A percentile compares a stretch with the other conserved stretches of the same genome.
Evolutionary conservation across 2,329 filamentous ascomycete genomes (phyloP).

Genomic region (Aspergillus persii): DNA sequence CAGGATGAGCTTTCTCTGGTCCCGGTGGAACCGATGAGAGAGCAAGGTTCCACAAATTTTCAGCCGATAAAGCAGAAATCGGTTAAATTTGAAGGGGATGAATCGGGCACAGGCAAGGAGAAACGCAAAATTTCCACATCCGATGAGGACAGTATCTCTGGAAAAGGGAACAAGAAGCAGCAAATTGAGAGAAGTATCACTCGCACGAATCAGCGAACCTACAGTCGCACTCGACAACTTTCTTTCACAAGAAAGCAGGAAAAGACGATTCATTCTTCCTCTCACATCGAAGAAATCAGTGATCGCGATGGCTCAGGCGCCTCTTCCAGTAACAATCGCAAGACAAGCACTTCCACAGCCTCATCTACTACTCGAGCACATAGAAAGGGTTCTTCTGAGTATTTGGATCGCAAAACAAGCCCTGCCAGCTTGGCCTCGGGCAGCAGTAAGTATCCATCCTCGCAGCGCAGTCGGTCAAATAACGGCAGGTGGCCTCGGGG

Average conservation of each 20-base stretch:
- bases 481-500: slow-evolving; percentile 5
- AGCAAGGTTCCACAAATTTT: neutral
- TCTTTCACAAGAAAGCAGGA: neutral
- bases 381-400: slow-evolving; percentile 17
- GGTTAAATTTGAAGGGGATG: slow-evolving; percentile 23
- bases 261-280: neutral
- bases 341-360: slow-evolving; percentile 7
- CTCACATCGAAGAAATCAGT: neutral
- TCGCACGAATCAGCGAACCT: slow-evolving; percentile 18
- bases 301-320: neutral
- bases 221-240: slow-evolving; percentile 15
- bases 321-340: slow-evolving; percentile 12
- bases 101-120: neutral
- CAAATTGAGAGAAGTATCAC: neutral
- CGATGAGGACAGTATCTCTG: neutral
- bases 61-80: slow-evolving; percentile 20
- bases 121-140: slow-evolving; percentile 8
- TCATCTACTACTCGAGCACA: slow-evolving; percentile 11
- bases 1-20: neutral
- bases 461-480: slow-evolving; percentile 8
- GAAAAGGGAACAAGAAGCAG: neutral
- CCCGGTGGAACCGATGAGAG: neutral
- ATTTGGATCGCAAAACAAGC: slow-evolving; percentile 27
- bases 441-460: slow-evolving; percentile 21
- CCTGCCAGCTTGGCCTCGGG: slow-evolving; percentile 30